These are phyloP conservation scores for Sclerotinia sclerotiorum DNA, from an alignment of 2,329 filamentous ascomycete genomes.

Conservation along the genomic window DNA sequence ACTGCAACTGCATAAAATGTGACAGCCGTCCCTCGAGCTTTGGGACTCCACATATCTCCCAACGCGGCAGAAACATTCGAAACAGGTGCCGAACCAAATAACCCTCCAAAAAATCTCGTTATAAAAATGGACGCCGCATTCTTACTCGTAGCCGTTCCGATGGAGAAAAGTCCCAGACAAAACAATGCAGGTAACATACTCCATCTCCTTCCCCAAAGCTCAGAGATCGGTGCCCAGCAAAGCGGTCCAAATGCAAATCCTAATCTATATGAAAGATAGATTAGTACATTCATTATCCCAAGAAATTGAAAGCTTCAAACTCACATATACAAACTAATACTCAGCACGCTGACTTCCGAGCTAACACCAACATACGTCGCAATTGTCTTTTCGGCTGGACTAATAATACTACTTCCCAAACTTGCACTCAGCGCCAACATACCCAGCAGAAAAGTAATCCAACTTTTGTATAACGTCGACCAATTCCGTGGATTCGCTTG, in stretches of 20 bases:
- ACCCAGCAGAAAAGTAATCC: conserved; percentile 50
- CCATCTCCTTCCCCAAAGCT: conserved; percentile 60
- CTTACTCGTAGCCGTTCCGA: conserved; percentile 56
- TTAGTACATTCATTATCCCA: background rate
- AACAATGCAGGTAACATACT: conserved; percentile 59
- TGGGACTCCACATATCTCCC: conserved; percentile 58
- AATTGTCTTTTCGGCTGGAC: conserved; percentile 48
- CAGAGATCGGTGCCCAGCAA: conserved; percentile 65
- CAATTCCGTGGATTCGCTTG: conserved; percentile 51
- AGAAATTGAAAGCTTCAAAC: conserved; percentile 16
- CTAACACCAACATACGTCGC: conserved; percentile 46
- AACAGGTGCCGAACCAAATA: conserved; percentile 61
- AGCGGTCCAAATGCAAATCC: conserved; percentile 50
- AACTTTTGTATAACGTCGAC: conserved; percentile 46
- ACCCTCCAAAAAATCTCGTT: conserved; percentile 64
- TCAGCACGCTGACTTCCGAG: conserved; percentile 47
- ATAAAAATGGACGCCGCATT: conserved; percentile 61
- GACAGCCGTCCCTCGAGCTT: conserved; percentile 56
- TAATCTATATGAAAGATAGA: conserved; percentile 32
- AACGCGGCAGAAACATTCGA: conserved; percentile 63
- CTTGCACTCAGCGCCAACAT: conserved; percentile 52
- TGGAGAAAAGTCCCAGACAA: conserved; percentile 61
- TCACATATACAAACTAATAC: conserved; percentile 49
- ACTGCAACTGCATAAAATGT: conserved; percentile 59
- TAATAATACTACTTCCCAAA: conserved; percentile 52